Evolutionary conservation across 768 basidiomycete genomes (phyloP).

Genomic region (Collybia sordida): DNA sequence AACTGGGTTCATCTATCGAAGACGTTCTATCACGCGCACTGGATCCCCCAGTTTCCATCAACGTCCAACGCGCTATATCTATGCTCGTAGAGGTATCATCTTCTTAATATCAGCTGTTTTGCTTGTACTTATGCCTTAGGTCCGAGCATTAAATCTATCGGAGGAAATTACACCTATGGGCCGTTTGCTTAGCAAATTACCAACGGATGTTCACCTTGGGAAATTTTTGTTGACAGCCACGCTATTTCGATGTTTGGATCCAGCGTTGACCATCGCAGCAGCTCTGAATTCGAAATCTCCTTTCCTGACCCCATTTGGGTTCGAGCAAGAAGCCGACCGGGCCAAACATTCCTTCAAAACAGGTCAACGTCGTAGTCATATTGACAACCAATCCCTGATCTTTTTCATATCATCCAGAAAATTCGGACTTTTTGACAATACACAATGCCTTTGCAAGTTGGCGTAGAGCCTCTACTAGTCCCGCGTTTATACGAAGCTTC

Average conservation of each 20-base stretch:
- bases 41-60: conserved; percentile 84
- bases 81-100: conserved; percentile 80
- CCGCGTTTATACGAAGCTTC: conserved; percentile 64
- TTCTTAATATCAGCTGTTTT: background rate
- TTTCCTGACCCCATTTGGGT: conserved; percentile 85
- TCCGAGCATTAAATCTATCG: conserved; percentile 76
- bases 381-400: background rate
- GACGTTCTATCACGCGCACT: conserved; percentile 85
- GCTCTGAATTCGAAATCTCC: conserved; percentile 91
- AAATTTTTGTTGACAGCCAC: conserved; percentile 88
- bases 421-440: conserved; percentile 93
- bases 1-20: conserved; percentile 82
- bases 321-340: conserved; percentile 82
- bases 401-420: conserved; percentile 48
- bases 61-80: conserved; percentile 87
- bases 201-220: conserved; percentile 94
- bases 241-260: conserved; percentile 87
- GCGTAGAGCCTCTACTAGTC: conserved; percentile 72
- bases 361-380: conserved; percentile 42
- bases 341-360: conserved; percentile 79
- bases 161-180: conserved; percentile 98
- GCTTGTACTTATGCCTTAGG: conserved; percentile 37
- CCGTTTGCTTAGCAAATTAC: conserved; percentile 82
- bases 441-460: conserved; percentile 90
- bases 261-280: conserved; percentile 95